phyloP scores from a whole-genome alignment of 2,329 filamentous ascomycete genomes.

The Botrytis elliptica region DNA sequence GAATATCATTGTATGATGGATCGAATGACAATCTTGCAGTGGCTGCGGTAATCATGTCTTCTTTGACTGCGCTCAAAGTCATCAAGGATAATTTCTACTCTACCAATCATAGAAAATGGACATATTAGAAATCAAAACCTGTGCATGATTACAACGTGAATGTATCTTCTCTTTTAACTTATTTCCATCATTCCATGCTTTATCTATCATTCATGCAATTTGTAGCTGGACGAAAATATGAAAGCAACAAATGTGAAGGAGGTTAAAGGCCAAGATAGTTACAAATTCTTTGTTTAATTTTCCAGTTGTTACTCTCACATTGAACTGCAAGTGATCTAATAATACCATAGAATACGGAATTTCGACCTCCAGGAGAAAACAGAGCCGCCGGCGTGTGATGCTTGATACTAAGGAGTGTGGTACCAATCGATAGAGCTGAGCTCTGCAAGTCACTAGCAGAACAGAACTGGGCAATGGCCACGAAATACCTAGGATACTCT shows the following conservation, averaged over 20 bases:
- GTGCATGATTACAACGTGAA: background rate
- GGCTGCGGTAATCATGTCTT: background rate
- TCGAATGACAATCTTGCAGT: background rate
- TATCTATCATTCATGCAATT: background rate
- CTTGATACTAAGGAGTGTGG: no score
- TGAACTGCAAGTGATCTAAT: no score
- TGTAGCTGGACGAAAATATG: rapidly evolving
- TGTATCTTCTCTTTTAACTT: background rate
- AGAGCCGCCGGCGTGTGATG: no score
- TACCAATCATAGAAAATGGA: background rate
- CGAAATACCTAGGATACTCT: background rate
- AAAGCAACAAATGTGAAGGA: background rate
- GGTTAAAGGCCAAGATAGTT: no score
- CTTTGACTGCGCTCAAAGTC: background rate
- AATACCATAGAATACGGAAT: no score
- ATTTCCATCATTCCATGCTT: background rate
- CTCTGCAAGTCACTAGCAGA: background rate
- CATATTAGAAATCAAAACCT: no score
- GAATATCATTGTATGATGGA: background rate
- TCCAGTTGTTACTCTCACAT: no score
- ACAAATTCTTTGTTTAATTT: no score
- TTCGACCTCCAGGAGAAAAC: no score
- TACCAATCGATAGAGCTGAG: background rate
- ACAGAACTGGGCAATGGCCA: background rate
- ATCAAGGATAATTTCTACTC: background rate